Conservation (phyloP, 2,329 filamentous ascomycete genomes). For the Massarina eburnea region DNA sequence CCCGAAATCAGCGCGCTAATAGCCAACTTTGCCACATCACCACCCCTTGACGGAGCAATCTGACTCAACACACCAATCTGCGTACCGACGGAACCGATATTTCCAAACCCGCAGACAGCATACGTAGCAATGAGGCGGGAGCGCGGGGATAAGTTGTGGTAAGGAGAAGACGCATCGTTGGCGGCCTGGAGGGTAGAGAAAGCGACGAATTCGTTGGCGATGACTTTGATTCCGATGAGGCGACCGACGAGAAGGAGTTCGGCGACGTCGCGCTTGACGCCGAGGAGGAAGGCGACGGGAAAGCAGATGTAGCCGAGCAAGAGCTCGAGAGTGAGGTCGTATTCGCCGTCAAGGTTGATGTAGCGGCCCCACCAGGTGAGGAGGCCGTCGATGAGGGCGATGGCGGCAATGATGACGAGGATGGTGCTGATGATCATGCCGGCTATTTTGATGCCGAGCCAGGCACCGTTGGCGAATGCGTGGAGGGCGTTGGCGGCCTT, state of each 20-base stretch:
- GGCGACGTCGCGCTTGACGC: slow-evolving; percentile 63
- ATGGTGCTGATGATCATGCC: slow-evolving; percentile 79
- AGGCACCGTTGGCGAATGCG: slow-evolving; percentile 81
- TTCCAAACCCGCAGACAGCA: slow-evolving; percentile 73
- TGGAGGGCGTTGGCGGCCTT: slow-evolving; percentile 79
- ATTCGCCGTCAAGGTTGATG: slow-evolving; percentile 67
- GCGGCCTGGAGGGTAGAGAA: slow-evolving; percentile 59
- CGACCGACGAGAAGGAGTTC: slow-evolving; percentile 71
- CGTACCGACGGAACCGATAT: slow-evolving; percentile 83
- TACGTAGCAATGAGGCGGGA: slow-evolving; percentile 83
- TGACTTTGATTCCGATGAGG: slow-evolving; percentile 82
- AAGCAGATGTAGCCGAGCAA: slow-evolving; percentile 78
- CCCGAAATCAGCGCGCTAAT: slow-evolving; percentile 77
- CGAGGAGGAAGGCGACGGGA: slow-evolving; percentile 78
- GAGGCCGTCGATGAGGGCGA: slow-evolving; percentile 73
- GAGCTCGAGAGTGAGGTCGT: slow-evolving; percentile 71
- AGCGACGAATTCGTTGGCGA: slow-evolving; percentile 82
- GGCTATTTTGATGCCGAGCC: slow-evolving; percentile 83
- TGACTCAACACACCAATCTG: slow-evolving; percentile 87
- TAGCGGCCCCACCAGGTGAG: slow-evolving; percentile 84
- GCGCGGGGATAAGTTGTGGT: slow-evolving; percentile 64
- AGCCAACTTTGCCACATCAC: slow-evolving; percentile 75
- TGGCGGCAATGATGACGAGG: slow-evolving; percentile 79
- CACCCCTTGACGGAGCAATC: slow-evolving; percentile 71
- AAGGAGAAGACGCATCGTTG: slow-evolving; percentile 49